Base-by-base conservation (phyloP, 345 rosid species). In the Bruguiera sexangula region DNA sequence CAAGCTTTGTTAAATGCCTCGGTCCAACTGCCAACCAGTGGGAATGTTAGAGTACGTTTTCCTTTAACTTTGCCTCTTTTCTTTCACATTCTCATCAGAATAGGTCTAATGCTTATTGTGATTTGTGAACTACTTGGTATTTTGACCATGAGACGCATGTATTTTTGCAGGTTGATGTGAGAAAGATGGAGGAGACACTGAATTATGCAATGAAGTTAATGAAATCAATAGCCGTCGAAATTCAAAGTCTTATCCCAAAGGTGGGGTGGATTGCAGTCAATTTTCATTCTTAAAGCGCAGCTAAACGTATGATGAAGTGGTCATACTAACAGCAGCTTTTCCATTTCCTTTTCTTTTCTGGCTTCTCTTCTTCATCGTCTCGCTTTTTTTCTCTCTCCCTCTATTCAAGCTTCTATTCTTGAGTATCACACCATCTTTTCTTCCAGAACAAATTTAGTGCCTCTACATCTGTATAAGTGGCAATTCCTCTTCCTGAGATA, bases 1-100 rank as follows among this genome's bases (percentile, higher is more conserved):
- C 84, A 88, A 79, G 89, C 96, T 46, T 81, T 90, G 75, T 51
- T 68, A 51, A 89, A 89, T 67, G 70, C 86, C 69, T 86, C 89
- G 20, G 60, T 79, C 62, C 88, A 85, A 66, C 85, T 90, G 13
- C 96, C 96, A 65, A 69, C 84, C 31, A 78, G 85, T 75, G 91
- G 78, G 60, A 79, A 72, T 68, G 75, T 85, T 22, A 83, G 67
- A 84, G 98, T 90, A 73, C 63, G 69, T 2, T 53, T 39, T 43
- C 50, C 58, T 20, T 20, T 60, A 58, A 1, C 6, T 4, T 59
- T 63, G 55, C n/a, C 22, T 18, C n/a, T 13, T 53, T 39, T 43
- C 18, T 43, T 43, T 54, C 22, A 29, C 21, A 58, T 62, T 64
- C 22, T 67, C 65, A 29, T 53, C 0, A 36, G 29, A 18, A 59